Conservation (phyloP, 2,329 filamentous ascomycete genomes). For the Pyrenochaeta sp. region DNA sequence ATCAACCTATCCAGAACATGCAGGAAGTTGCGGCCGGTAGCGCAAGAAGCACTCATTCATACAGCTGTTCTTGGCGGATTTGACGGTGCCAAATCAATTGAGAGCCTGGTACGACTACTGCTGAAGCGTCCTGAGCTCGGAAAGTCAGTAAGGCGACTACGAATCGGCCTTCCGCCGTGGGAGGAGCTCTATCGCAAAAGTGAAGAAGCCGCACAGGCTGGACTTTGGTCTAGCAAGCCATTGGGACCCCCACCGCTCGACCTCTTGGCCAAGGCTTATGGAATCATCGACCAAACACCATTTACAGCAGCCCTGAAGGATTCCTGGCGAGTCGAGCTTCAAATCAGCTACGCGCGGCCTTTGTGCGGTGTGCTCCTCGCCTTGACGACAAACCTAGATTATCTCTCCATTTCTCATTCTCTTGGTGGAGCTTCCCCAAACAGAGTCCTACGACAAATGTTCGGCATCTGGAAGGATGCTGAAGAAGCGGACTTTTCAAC, state of each 20-base stretch:
- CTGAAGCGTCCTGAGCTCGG: neutral
- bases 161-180: constrained; percentile 1
- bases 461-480: neutral
- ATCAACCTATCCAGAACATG: constrained; percentile 4
- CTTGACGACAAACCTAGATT: neutral
- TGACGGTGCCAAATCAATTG: neutral
- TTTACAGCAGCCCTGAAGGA: neutral
- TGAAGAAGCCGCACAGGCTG: neutral
- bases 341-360: neutral
- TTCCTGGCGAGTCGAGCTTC: neutral
- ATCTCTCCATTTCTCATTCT: constrained; percentile 1
- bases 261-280: neutral
- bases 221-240: neutral
- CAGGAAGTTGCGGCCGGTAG: constrained; percentile 2
- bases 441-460: constrained; percentile 1
- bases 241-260: neutral
- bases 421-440: neutral
- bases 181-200: neutral
- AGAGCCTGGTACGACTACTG: constrained; percentile 3
- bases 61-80: constrained; percentile 11
- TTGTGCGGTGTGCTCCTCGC: constrained; percentile 6
- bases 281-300: neutral
- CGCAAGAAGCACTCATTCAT: constrained; percentile 13
- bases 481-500: neutral
- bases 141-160: neutral